A percentile compares a stretch with the other conserved stretches of the same genome.
These are phyloP conservation scores for Pichia sp. DNA, from an alignment of 1,139 yeast genomes.

Conservation along the genomic window DNA sequence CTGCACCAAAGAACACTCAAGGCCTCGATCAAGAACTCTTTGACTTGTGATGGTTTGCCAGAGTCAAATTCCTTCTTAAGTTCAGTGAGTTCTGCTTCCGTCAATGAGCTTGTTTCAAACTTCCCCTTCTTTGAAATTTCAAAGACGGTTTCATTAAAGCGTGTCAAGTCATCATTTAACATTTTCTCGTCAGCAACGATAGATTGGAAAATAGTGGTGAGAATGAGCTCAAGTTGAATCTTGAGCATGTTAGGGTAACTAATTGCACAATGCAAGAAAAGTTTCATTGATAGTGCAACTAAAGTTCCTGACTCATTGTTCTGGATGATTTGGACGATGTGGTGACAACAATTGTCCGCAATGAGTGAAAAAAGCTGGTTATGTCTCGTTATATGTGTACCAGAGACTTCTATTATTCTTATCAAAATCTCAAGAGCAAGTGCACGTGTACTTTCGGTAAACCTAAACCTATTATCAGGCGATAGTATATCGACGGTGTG, in stretches of 20 bases:
- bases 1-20: conserved; percentile 80
- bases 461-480: conserved; percentile 76
- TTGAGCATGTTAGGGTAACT: conserved; percentile 53
- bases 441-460: conserved; percentile 80
- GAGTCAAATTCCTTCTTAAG: conserved; percentile 24
- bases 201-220: conserved; percentile 50
- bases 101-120: conserved; percentile 31
- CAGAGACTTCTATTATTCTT: conserved; percentile 78
- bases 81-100: conserved; percentile 22
- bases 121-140: conserved; percentile 28
- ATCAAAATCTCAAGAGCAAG: conserved; percentile 73
- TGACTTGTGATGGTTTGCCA: conserved; percentile 38
- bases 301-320: conserved; percentile 58
- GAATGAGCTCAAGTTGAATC: conserved; percentile 61
- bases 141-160: conserved; percentile 22
- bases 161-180: conserved; percentile 21
- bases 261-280: conserved; percentile 61
- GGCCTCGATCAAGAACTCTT: conserved; percentile 81
- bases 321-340: conserved; percentile 72
- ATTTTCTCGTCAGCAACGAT: conserved; percentile 35
- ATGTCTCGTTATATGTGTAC: conserved; percentile 57
- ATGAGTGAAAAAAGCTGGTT: conserved; percentile 61
- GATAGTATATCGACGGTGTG: conserved; percentile 79
- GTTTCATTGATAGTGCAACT: conserved; percentile 66
- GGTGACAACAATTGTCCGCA: conserved; percentile 76